Evolutionary conservation across 495 filamentous ascomycete genomes (phyloP), one percentile per base, ranked within the genome.

Genomic region (Aspergillus egyptiacus): DNA sequence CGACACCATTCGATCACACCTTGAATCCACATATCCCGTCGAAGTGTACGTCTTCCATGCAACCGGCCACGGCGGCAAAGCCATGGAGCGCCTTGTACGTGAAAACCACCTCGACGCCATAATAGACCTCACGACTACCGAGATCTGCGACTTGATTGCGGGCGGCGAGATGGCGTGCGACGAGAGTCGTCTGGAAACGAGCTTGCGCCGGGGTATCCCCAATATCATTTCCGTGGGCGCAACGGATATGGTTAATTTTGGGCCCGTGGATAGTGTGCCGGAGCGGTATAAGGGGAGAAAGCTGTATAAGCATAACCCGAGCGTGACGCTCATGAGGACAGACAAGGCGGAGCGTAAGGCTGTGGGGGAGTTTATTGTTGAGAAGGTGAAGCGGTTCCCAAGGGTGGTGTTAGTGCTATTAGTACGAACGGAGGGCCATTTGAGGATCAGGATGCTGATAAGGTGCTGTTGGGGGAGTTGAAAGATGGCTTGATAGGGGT

Each of bases 191-290:
- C 65, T 88, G n/a, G 65, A 64, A 2, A 76, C 76, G 0, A 77
- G 78, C 9, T 70, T 73, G 4, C 63, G 64, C 47, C 61, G 55
- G 15, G 76, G 80, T 2, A 72, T 87, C 9, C 83, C 84, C 0
- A 70, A 81, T 20, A 64, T 88, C 9, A 64, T 88, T 3, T 78
- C 74, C 43, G 63, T 85, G 6, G 84, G 84, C 0, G 84, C 84
- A 0, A 69, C 73, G 6, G 84, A 88, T 46, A 86, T 87, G 75
- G 74, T 79, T 6, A 86, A 86, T 51, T 87, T 86, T 54, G 84
- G 84, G 0, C 68, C 76, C 0, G 58, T 25, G 11, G 60, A 68
- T 0, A 81, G 70, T 0, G 67, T 88, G 6, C 84, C 84, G 0
- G 56, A 67, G 33, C 50, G 61, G 36, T 79, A 68, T 54, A 54